Evolutionary conservation across 108 stramenopile genomes (phyloP), one percentile per base, ranked within the genome.

Genomic region (Nitzschia inconspicua): DNA sequence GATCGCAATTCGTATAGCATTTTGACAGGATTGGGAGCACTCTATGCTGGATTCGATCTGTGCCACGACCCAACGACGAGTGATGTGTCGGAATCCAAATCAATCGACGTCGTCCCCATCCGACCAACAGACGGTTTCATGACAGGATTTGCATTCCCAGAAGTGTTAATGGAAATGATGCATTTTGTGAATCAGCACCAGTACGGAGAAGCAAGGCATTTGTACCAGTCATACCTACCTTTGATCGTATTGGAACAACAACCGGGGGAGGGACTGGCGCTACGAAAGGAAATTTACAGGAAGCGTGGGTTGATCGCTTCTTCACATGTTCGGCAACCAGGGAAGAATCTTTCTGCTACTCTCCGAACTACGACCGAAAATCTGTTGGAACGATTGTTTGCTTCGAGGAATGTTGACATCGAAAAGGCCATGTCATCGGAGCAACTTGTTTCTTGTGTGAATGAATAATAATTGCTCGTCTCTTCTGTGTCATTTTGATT

Each of bases 61-160:
- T 4, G 19, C 11, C 53, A 55, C n/a, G 53, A 35, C 3, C n/a
- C n/a, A n/a, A n/a, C n/a, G n/a, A n/a, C n/a, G n/a, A n/a, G n/a
- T n/a, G n/a, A n/a, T n/a, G n/a, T n/a, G n/a, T n/a, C n/a, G n/a
- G n/a, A n/a, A n/a, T n/a, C n/a, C n/a, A n/a, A n/a, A n/a, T n/a
- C n/a, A n/a, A n/a, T n/a, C n/a, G n/a, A n/a, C n/a, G n/a, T n/a
- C n/a, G n/a, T n/a, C n/a, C n/a, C n/a, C n/a, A n/a, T n/a, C n/a
- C n/a, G n/a, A n/a, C n/a, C n/a, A n/a, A 19, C 36, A 4, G 4
- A 7, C 4, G 53, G 53, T 3, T 55, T 55, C 53, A 55, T 55
- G 53, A 55, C 53, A 4, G 53, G 53, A 8, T 55, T 55, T 55
- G 53, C 53, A 31, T 55, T 55, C 36, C 53, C 53, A 7, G 53